These are phyloP conservation scores for Dryadomyces sulphureus DNA, from an alignment of 2,329 filamentous ascomycete genomes.

Conservation along the genomic window DNA sequence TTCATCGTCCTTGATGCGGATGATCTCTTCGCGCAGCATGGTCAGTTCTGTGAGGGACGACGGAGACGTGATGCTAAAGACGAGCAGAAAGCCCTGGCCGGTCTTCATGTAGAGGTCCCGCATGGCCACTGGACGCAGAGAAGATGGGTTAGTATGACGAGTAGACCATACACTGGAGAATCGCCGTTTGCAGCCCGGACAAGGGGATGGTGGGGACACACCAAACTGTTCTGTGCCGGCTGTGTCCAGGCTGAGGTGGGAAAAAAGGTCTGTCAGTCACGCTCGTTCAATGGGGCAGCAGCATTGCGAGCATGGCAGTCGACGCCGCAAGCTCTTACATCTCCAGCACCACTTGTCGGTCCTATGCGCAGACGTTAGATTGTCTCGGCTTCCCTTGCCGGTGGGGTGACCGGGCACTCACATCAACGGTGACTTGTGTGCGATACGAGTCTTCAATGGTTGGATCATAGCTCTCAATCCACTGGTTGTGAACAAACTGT, in stretches of 20 bases:
- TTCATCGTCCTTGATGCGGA: slow-evolving; percentile 80
- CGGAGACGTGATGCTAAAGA: slow-evolving; percentile 79
- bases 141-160: no score
- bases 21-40: slow-evolving; percentile 75
- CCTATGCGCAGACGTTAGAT: slow-evolving; percentile 31
- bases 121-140: slow-evolving; percentile 36
- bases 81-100: slow-evolving; percentile 78
- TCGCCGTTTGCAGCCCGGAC: no score
- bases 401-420: slow-evolving; percentile 30
- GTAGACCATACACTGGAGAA: no score
- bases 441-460: slow-evolving; percentile 68
- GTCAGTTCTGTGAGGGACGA: slow-evolving; percentile 72
- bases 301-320: background rate
- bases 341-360: slow-evolving; percentile 76
- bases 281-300: no score
- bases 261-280: background rate
- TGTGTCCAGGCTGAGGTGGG: slow-evolving; percentile 54
- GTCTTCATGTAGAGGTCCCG: slow-evolving; percentile 87
- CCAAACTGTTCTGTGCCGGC: slow-evolving; percentile 89
- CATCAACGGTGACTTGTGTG: slow-evolving; percentile 67
- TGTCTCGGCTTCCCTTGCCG: no score
- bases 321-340: slow-evolving; percentile 43
- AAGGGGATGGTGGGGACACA: background rate
- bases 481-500: slow-evolving; percentile 87
- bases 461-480: slow-evolving; percentile 78